phyloP scores from a whole-genome alignment of 257 asterid genomes.

The Solanum pinnatisectum region DNA sequence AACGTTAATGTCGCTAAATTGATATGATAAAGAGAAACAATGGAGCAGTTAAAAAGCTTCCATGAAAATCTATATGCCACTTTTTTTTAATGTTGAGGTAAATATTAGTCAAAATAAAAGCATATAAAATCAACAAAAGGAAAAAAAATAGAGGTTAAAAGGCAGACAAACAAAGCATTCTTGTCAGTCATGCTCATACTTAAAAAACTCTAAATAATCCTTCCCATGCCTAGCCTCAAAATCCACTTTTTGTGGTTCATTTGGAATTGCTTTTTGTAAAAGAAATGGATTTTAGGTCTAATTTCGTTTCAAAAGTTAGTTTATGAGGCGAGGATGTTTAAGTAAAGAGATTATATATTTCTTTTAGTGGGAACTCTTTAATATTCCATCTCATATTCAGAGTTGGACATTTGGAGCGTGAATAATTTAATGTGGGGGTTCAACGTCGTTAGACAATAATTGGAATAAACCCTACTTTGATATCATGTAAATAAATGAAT shows the following conservation, averaged over 20 bases:
- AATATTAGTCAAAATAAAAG: background rate
- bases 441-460: background rate
- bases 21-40: slow-evolving; percentile 65
- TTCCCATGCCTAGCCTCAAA: background rate
- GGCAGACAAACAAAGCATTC: slow-evolving; percentile 46
- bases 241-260: background rate
- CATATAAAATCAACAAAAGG: background rate
- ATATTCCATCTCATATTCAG: rapidly evolving
- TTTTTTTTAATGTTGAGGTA: background rate
- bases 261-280: background rate
- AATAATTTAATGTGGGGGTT: background rate
- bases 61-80: slow-evolving; percentile 46
- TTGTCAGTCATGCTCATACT: slow-evolving; percentile 36
- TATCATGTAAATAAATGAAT: background rate
- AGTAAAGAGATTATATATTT: background rate
- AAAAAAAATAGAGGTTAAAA: slow-evolving; percentile 1
- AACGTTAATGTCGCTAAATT: slow-evolving; percentile 39
- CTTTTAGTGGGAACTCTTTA: background rate
- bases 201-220: background rate
- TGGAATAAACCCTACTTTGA: background rate
- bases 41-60: slow-evolving; percentile 49
- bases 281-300: background rate
- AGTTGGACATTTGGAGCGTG: background rate
- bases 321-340: background rate
- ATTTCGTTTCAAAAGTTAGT: background rate